Percentiles rank a stretch among this genome's conserved stretches.
phyloP scores from a whole-genome alignment of 306 rosid species.

The Malus asiatica region DNA sequence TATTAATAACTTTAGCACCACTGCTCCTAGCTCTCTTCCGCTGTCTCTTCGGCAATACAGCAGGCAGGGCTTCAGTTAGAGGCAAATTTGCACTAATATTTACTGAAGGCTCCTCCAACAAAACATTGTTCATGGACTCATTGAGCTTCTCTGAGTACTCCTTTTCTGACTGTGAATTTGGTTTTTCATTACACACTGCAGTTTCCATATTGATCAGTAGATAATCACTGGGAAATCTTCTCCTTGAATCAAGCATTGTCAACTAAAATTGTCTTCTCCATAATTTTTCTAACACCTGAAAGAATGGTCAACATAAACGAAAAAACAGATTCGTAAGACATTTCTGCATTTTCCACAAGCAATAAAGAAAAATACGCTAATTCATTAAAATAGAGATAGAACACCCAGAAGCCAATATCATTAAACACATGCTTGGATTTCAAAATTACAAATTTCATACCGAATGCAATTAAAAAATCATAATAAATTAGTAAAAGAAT shows the following conservation, averaged over 20 bases:
- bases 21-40: background rate
- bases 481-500: background rate
- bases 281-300: background rate
- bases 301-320: background rate
- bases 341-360: background rate
- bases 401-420: background rate
- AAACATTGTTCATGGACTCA: background rate
- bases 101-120: background rate
- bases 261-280: background rate
- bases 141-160: slow-evolving; percentile 7
- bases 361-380: background rate
- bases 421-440: background rate
- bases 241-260: background rate
- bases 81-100: background rate
- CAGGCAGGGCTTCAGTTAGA: background rate
- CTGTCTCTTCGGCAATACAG: background rate
- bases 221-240: background rate
- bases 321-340: background rate
- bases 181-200: background rate
- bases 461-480: background rate
- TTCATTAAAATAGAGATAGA: background rate
- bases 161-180: background rate
- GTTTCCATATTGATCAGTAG: slow-evolving; percentile 8
- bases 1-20: background rate
- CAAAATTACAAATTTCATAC: background rate